Conservation (phyloP, 306 rosid genomes). For the Gillenia trifoliata region DNA sequence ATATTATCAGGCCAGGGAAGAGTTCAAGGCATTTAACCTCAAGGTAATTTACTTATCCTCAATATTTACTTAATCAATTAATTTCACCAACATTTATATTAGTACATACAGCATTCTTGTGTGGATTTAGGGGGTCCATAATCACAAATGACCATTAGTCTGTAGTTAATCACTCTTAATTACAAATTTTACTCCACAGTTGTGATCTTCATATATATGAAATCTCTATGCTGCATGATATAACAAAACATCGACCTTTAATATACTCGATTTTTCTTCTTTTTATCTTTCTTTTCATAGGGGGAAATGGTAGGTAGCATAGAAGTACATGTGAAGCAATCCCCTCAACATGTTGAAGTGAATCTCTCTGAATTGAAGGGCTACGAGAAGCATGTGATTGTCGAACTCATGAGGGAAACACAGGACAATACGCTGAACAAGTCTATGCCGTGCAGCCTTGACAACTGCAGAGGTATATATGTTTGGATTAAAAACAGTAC, state of each 20-base stretch:
- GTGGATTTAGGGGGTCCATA: not conserved
- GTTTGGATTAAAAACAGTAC: not conserved
- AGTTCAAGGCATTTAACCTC: constrained; percentile 35
- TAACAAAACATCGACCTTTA: not conserved
- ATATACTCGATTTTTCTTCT: not conserved
- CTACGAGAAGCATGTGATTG: constrained; percentile 65
- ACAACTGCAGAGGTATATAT: constrained; percentile 62
- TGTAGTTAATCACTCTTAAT: not conserved
- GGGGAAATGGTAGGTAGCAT: constrained; percentile 60
- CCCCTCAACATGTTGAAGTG: constrained; percentile 59
- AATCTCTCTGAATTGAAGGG: constrained; percentile 73
- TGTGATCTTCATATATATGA: not conserved
- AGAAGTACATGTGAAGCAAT: constrained; percentile 48
- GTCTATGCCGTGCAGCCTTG: constrained; percentile 33
- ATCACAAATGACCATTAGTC: not conserved
- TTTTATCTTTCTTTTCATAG: constrained; percentile 16
- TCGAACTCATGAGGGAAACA: constrained; percentile 63
- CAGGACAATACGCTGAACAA: constrained; percentile 19
- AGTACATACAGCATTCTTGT: not conserved
- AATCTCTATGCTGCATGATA: not conserved
- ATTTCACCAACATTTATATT: not conserved
- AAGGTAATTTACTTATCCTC: constrained; percentile 37
- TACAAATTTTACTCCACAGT: not conserved
- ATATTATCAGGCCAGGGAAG: constrained; percentile 46
- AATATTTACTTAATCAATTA: not conserved